Percentiles rank a stretch among this genome's conserved stretches.
Conservation (phyloP, 2,329 filamentous ascomycete species). For the Grosmannia clavigera region DNA sequence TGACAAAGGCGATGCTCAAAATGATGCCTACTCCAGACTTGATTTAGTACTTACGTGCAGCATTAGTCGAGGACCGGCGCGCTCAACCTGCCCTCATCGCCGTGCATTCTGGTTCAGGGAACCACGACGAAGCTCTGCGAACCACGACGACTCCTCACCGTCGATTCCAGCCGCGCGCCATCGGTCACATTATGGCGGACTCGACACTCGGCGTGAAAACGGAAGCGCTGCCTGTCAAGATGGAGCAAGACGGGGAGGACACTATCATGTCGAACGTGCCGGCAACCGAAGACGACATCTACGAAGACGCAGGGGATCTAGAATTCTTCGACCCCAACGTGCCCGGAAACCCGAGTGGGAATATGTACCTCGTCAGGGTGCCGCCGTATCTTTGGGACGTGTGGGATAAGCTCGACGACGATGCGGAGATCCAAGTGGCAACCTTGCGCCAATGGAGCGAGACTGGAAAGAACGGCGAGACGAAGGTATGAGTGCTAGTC, state of each 20-base stretch:
- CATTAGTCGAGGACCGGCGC: background rate
- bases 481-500: constrained; percentile 18
- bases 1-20: background rate
- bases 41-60: background rate
- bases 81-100: background rate
- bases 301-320: constrained; percentile 53
- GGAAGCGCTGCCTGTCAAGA: constrained; percentile 25
- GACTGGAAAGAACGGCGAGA: constrained; percentile 38
- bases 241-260: constrained; percentile 23
- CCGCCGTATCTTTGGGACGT: constrained; percentile 71
- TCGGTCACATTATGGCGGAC: constrained; percentile 4
- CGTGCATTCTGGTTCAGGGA: background rate
- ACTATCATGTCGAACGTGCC: constrained; percentile 7
- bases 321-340: constrained; percentile 35
- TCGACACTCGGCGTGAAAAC: constrained; percentile 7
- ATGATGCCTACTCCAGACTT: background rate
- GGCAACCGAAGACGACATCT: constrained; percentile 48
- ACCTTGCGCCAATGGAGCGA: constrained; percentile 52
- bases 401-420: constrained; percentile 64
- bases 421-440: constrained; percentile 71
- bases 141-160: background rate
- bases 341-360: constrained; percentile 26
- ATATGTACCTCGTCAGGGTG: constrained; percentile 61
- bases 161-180: background rate
- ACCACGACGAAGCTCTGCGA: background rate